These are phyloP conservation scores for Orbilia ellipsospora DNA, from an alignment of 2,329 filamentous ascomycete species.

Conservation along the genomic window DNA sequence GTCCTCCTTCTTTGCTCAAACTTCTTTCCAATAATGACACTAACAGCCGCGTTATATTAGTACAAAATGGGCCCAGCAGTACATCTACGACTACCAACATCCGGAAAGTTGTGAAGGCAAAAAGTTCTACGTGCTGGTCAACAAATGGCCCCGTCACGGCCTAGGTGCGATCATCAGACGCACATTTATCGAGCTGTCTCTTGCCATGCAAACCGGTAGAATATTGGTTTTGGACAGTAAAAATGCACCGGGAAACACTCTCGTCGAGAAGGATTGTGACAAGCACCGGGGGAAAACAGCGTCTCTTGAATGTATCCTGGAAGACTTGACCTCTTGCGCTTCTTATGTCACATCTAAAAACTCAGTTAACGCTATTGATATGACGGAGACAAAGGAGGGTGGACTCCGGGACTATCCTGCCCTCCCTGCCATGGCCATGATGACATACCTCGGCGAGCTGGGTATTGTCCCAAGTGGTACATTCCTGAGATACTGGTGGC, in stretches of 20 bases:
- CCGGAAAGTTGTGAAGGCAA: constrained; percentile 36
- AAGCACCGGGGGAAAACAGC: not conserved
- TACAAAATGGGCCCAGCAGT: constrained; percentile 50
- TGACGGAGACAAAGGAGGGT: constrained; percentile 14
- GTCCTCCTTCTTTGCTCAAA: not conserved
- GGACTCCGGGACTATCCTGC: constrained; percentile 20
- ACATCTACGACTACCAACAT: constrained; percentile 48
- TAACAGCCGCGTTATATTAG: constrained; percentile 28
- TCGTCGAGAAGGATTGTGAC: constrained; percentile 29
- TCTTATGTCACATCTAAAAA: constrained; percentile 36
- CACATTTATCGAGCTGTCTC: constrained; percentile 36
- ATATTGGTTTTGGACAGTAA: constrained; percentile 32
- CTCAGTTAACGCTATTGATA: constrained; percentile 18
- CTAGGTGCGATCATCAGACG: constrained; percentile 43
- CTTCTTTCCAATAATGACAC: not conserved
- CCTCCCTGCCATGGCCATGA: constrained; percentile 20
- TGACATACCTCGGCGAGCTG: constrained; percentile 26
- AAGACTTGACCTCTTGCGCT: constrained; percentile 43
- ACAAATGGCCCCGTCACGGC: constrained; percentile 45
- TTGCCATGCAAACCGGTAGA: constrained; percentile 33
- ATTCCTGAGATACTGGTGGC: constrained; percentile 52
- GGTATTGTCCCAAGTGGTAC: constrained; percentile 31
- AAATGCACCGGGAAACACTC: constrained; percentile 34
- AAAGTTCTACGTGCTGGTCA: constrained; percentile 43
- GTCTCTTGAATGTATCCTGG: constrained; percentile 42